phyloP scores from a whole-genome alignment of 495 filamentous ascomycete genomes.

The Jackrogersella multiformis region DNA sequence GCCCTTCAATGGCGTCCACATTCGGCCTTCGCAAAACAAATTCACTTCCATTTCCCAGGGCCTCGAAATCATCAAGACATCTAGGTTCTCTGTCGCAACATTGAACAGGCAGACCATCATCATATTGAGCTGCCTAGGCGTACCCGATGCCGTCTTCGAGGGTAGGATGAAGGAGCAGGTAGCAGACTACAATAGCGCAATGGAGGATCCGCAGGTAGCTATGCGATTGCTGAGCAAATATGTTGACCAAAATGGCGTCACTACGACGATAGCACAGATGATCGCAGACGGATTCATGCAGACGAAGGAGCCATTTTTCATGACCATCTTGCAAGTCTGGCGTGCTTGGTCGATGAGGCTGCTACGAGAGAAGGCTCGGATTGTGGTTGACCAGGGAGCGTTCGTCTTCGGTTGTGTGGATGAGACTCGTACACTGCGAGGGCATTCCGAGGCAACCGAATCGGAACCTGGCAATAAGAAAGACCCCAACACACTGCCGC shows the following conservation, averaged over 20 bases:
- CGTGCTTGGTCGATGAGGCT: constrained; percentile 82
- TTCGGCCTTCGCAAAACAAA: constrained; percentile 87
- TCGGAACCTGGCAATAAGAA: constrained; percentile 43
- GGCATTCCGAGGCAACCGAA: constrained; percentile 62
- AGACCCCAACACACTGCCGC: constrained; percentile 66
- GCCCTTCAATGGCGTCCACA: constrained; percentile 69
- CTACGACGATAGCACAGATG: constrained; percentile 76
- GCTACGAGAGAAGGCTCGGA: constrained; percentile 92
- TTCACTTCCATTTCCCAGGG: constrained; percentile 75
- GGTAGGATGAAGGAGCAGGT: constrained; percentile 72
- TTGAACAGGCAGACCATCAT: constrained; percentile 91
- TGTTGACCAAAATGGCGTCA: constrained; percentile 88
- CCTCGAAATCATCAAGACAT: constrained; percentile 85
- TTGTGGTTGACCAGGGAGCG: constrained; percentile 82
- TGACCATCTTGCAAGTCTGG: constrained; percentile 78
- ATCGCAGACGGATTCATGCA: constrained; percentile 81
- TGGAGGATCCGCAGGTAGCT: constrained; percentile 70
- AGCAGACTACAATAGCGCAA: constrained; percentile 69
- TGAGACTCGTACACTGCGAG: constrained; percentile 78
- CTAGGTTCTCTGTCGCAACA: constrained; percentile 74
- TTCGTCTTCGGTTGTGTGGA: constrained; percentile 91
- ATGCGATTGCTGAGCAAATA: constrained; percentile 71
- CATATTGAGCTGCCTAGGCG: constrained; percentile 80
- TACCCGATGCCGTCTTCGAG: constrained; percentile 72
- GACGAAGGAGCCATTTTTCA: constrained; percentile 80